Conservation (phyloP, 2,329 filamentous ascomycete species). For the Penicillium palitans region DNA sequence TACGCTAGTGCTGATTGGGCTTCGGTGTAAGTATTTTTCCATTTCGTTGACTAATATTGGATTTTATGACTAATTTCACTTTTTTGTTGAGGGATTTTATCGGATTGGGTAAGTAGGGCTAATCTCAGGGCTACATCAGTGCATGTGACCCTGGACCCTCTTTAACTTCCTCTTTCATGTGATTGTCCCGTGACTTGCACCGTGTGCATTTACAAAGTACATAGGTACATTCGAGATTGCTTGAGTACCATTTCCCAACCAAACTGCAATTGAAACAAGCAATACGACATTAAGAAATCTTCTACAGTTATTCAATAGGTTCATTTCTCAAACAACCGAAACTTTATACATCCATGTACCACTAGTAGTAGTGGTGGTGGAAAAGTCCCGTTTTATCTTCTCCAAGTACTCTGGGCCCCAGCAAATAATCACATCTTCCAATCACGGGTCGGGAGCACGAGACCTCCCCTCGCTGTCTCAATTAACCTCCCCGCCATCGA, state of each 20-base stretch:
- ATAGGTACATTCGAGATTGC: neutral
- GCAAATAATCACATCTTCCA: constrained; percentile 20
- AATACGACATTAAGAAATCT: neutral
- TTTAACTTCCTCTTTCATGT: constrained; percentile 3
- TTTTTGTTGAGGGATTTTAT: neutral
- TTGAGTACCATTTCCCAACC: neutral
- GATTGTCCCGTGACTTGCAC: constrained; percentile 1
- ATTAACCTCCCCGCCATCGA: constrained; percentile 13
- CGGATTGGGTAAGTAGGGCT: constrained; percentile 1
- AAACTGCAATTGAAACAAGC: neutral
- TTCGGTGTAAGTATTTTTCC: constrained; percentile 12
- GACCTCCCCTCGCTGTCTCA: constrained; percentile 28
- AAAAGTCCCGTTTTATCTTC: neutral
- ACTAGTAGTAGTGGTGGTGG: neutral
- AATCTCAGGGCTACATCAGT: fast-evolving
- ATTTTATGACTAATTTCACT: neutral
- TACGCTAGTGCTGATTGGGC: constrained; percentile 29
- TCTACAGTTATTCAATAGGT: neutral
- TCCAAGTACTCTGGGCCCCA: constrained; percentile 14
- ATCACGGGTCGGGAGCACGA: constrained; percentile 36
- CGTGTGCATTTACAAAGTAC: neutral
- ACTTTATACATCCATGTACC: neutral
- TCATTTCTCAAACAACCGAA: neutral
- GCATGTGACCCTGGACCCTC: neutral
- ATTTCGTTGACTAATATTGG: constrained; percentile 4